Evolutionary conservation across 345 rosid species (phyloP), one percentile per base, ranked within the genome.

Genomic region (Populus euphratica): DNA sequence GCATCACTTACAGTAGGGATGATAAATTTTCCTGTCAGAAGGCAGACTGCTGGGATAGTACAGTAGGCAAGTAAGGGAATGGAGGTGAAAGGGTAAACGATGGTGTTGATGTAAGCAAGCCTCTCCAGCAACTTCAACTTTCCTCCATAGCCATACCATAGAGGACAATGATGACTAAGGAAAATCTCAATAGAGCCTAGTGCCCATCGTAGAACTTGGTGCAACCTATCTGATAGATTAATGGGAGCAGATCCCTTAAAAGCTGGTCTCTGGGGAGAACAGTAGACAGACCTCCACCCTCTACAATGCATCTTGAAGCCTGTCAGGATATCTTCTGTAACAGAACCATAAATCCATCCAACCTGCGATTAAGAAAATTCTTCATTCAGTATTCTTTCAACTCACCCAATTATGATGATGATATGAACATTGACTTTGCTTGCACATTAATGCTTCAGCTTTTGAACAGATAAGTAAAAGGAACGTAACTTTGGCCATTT

Each of bases 251-350:
- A 93, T 72, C 99, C 99, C 76, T 90, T 95, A 79, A 95, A 95
- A 11, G 98, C 99, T 41, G 98, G 87, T 80, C 89, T 85, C 74
- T 88, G 87, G 31, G 98, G 99, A 86, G 86, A 83, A 76, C 98
- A 95, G 56, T 95, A 95, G 10, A 95, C 88, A 0, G 98, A 95
- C 63, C 86, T 95, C 98, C 99, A 95, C 41, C 99, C 99, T 88
- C 98, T 88, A 76, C 99, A 95, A 74, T 95, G 99, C 98, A 95
- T 95, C 82, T 89, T 93, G 80, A 95, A 93, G 29, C 99, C 98
- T 10, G 97, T 91, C 61, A 95, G 79, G 64, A 94, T 94, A 75
- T 94, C 97, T 79, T 94, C 98, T 33, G 98, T 94, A 2, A 94
- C 86, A 5, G 98, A 94, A 61, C 98, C 98, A 31, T 94, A 94